Base-by-base conservation (phyloP, 306 rosid genomes). In the Citrullus amarus region DNA sequence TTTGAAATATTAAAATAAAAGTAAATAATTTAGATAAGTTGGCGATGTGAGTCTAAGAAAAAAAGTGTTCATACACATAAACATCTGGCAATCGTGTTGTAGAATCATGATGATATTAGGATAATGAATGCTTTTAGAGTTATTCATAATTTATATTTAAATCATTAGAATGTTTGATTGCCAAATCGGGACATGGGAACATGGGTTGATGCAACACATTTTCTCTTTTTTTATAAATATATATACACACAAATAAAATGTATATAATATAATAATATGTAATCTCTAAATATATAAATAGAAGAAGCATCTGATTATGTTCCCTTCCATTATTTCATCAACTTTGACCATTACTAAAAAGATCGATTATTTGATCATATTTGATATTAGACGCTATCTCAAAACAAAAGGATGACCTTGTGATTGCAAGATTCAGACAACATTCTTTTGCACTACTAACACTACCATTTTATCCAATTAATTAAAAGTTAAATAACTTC, bases 181-280 rank as follows among this genome's bases (percentile, higher is more conserved):
- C 41, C 76, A 66, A 66, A 38, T 66, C 28, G 28, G 72, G 51
- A 72, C 59, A 72, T 50, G 43, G 77, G 77, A 72, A 72, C 77
- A 72, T 50, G 77, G 76, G 25, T 28, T 71, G 59, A 71, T 71
- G 77, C 57, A 41, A 46, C 58, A 44, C n/a, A 53, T 53, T 53
- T 53, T 53, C 57, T 53, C 57, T 53, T 13, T 15, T 34, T 9
- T 20, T 1, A 56, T 34, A 16, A 25, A 25, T 25, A 25, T 25
- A 25, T 25, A 25, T 1, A 25, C 28, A 25, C 28, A 25, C 28
- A 67, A 18, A 39, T 63, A 41, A 61, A 62, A 62, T 32, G 20
- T 32, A 63, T 32, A 63, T 0, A 2, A 48, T 48, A 48, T 48
- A 48, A 11, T 46, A 46, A 46, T 46, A 53, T 53, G 15, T 15